Conservation (phyloP, 2,329 filamentous ascomycete species). For the Shiraia sp. region DNA sequence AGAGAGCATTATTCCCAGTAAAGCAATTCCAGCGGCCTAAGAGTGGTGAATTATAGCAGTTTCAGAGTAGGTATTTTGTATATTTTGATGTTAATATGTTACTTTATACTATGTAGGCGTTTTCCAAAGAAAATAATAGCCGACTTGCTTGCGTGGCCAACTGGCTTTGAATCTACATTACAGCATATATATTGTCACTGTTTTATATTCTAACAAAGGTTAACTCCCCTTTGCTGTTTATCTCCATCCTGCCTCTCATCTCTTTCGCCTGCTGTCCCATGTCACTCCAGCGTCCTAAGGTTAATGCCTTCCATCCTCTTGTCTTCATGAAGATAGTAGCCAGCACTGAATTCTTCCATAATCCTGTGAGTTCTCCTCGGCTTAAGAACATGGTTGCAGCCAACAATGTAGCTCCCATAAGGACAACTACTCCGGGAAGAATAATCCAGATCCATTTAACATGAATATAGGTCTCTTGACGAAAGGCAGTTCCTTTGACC, state of each 20-base stretch:
- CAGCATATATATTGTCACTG: too few species aligned
- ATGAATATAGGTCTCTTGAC: constrained; percentile 3
- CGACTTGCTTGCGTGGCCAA: too few species aligned
- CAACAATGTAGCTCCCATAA: constrained; percentile 3
- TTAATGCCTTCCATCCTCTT: constrained; percentile 2
- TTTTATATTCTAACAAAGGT: constrained; percentile 4
- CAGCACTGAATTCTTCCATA: constrained; percentile 5
- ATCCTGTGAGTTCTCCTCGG: background rate
- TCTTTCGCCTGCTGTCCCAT: constrained; percentile 3
- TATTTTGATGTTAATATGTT: too few species aligned
- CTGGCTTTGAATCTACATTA: too few species aligned
- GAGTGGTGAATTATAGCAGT: too few species aligned
- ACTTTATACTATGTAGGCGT: too few species aligned
- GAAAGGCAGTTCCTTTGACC: constrained; percentile 1
- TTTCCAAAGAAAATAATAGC: too few species aligned
- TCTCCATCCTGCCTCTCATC: constrained; percentile 2
- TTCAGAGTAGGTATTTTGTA: too few species aligned
- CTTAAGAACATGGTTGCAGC: constrained; percentile 2
- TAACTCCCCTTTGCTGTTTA: background rate
- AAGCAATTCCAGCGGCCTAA: too few species aligned
- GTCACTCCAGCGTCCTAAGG: constrained; percentile 1
- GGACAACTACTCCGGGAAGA: constrained; percentile 3
- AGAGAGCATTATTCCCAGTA: too few species aligned
- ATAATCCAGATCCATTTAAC: constrained; percentile 4
- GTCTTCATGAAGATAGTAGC: background rate